Conservation (phyloP, 805 yeast genomes). For the Maudiozyma turicensis region DNA sequence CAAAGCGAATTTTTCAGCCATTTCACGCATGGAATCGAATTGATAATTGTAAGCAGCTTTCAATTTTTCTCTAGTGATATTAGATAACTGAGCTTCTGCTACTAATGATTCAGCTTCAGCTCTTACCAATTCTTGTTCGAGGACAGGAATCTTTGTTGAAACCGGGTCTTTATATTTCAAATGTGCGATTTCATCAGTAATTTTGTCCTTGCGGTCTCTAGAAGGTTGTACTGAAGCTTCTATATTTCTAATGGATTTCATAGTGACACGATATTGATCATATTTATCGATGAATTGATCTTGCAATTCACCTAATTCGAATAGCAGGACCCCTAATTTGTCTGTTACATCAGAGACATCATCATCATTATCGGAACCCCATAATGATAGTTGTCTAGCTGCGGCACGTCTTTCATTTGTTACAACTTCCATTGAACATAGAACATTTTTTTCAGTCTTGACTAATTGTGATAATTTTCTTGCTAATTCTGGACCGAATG, state of each 20-base stretch:
- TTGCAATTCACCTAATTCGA: constrained; percentile 95
- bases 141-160: constrained; percentile 87
- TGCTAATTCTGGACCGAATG: constrained; percentile 89
- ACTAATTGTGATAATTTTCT: constrained; percentile 85
- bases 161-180: constrained; percentile 97
- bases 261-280: constrained; percentile 93
- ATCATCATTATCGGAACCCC: constrained; percentile 98
- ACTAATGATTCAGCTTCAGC: constrained; percentile 98
- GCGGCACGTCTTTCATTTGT: constrained; percentile 92
- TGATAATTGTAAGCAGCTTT: constrained; percentile 97
- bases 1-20: constrained; percentile 89
- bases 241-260: constrained; percentile 89
- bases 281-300: constrained; percentile 97
- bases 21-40: constrained; percentile 90
- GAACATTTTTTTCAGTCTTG: constrained; percentile 92
- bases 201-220: constrained; percentile 94
- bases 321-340: constrained; percentile 89
- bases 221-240: constrained; percentile 98
- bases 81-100: constrained; percentile 97
- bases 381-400: constrained; percentile 90
- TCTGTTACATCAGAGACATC: constrained; percentile 96
- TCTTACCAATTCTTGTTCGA: constrained; percentile 97
- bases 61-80: constrained; percentile 94
- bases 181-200: constrained; percentile 95
- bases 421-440: constrained; percentile 87